A percentile compares a stretch with the other conserved stretches of the same genome.
phyloP scores from a whole-genome alignment of 257 asterid species.

The Avicennia marina region DNA sequence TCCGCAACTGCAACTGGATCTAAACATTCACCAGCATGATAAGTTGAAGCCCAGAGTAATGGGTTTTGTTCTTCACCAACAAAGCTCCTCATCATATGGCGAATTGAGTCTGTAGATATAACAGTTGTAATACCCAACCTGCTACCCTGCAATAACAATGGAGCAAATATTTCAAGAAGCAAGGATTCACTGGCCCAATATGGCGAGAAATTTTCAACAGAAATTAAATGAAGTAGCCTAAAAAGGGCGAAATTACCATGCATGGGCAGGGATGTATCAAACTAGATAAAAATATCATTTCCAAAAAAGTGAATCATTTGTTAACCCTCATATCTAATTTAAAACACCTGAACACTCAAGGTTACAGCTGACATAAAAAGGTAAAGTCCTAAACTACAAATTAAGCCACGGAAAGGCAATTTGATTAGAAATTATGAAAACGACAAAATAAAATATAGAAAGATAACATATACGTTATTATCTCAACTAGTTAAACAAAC shows the following conservation, averaged over 20 bases:
- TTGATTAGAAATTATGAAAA: too few species aligned
- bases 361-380: too few species aligned
- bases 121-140: slow-evolving; percentile 96
- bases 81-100: slow-evolving; percentile 99
- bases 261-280: neutral
- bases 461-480: too few species aligned
- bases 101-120: slow-evolving; percentile 89
- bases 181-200: neutral
- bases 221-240: too few species aligned
- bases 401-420: too few species aligned
- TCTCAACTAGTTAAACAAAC: too few species aligned
- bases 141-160: slow-evolving; percentile 63
- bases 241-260: neutral
- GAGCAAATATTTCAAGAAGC: neutral
- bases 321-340: too few species aligned
- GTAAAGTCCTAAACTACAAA: too few species aligned
- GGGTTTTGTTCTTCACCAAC: slow-evolving; percentile 90
- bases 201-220: neutral
- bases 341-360: too few species aligned
- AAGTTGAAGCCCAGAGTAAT: slow-evolving; percentile 97
- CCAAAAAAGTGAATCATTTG: too few species aligned
- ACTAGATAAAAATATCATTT: too few species aligned
- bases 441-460: too few species aligned
- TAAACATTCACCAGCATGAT: slow-evolving; percentile 94
- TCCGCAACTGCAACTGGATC: slow-evolving; percentile 93